phyloP scores from a whole-genome alignment of 441 rosid species.

The Viola pubescens region DNA sequence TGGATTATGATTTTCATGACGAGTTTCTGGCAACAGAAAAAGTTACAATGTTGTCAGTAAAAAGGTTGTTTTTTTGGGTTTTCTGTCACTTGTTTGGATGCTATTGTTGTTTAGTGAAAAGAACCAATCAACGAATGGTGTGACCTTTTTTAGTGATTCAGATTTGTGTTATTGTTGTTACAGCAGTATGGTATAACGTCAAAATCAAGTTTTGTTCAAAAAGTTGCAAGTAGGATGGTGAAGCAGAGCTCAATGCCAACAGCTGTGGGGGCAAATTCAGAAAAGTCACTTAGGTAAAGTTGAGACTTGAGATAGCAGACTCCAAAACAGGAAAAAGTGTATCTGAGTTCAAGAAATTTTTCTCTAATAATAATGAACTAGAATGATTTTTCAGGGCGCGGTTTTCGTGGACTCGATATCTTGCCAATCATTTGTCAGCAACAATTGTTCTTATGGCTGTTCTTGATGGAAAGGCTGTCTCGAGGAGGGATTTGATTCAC shows the following conservation, averaged over 20 bases:
- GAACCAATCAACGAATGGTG: too few relatives aligned
- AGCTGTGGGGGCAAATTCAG: background rate
- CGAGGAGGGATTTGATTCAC: constrained; percentile 10
- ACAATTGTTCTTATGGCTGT: constrained; percentile 9
- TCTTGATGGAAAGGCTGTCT: constrained; percentile 12
- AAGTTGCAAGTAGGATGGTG: background rate
- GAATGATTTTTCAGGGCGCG: constrained; percentile 18
- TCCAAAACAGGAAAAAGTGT: too few relatives aligned
- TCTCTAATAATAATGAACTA: constrained; percentile 9
- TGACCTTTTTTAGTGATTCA: too few relatives aligned
- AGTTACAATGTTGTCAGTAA: too few relatives aligned
- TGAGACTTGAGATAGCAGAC: background rate
- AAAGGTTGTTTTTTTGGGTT: too few relatives aligned
- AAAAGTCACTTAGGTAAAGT: constrained; percentile 15
- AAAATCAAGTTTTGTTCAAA: background rate
- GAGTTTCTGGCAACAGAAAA: too few relatives aligned
- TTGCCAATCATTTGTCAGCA: constrained; percentile 11
- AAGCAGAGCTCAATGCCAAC: constrained; percentile 2
- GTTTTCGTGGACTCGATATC: constrained; percentile 10
- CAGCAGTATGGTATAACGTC: too few relatives aligned
- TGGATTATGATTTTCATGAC: too few relatives aligned
- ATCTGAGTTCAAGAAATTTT: background rate
- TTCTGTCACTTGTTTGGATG: too few relatives aligned
- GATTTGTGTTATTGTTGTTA: too few relatives aligned
- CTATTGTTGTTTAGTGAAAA: too few relatives aligned